These are phyloP conservation scores for Fusarium robinianum DNA, from an alignment of 2,329 filamentous ascomycete genomes.

Conservation along the genomic window DNA sequence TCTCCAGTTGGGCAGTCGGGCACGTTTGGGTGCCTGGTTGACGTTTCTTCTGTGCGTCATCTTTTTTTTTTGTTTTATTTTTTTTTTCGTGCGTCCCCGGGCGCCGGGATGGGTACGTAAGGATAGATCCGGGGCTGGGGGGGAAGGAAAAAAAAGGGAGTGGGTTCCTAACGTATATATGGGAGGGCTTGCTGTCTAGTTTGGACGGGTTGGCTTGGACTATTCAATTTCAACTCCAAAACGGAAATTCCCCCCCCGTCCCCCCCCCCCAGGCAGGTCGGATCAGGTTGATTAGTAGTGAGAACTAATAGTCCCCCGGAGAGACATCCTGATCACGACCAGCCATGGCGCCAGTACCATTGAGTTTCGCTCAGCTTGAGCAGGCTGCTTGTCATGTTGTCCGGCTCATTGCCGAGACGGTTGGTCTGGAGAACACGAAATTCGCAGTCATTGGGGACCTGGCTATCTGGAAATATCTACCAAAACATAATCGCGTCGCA, in stretches of 20 bases:
- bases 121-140: background rate
- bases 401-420: constrained; percentile 71
- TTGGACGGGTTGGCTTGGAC: too few species aligned
- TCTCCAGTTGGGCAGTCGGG: constrained; percentile 11
- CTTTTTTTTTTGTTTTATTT: constrained; percentile 1
- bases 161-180: background rate
- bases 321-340: constrained; percentile 25
- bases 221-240: too few species aligned
- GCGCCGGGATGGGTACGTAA: background rate
- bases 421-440: constrained; percentile 36
- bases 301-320: constrained; percentile 22
- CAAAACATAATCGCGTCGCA: constrained; percentile 18
- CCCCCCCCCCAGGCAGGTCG: background rate
- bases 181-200: background rate
- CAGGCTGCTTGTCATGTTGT: constrained; percentile 84
- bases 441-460: constrained; percentile 37
- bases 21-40: constrained; percentile 24
- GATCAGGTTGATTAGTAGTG: background rate
- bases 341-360: constrained; percentile 30
- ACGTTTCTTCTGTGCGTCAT: constrained; percentile 14
- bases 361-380: constrained; percentile 54
- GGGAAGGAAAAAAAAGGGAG: background rate
- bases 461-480: constrained; percentile 36
- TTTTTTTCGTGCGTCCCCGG: background rate
- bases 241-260: background rate